Evolutionary conservation across 306 rosid genomes (phyloP), one percentile per base, ranked within the genome.

Genomic region (Astragalus membranaceus): DNA sequence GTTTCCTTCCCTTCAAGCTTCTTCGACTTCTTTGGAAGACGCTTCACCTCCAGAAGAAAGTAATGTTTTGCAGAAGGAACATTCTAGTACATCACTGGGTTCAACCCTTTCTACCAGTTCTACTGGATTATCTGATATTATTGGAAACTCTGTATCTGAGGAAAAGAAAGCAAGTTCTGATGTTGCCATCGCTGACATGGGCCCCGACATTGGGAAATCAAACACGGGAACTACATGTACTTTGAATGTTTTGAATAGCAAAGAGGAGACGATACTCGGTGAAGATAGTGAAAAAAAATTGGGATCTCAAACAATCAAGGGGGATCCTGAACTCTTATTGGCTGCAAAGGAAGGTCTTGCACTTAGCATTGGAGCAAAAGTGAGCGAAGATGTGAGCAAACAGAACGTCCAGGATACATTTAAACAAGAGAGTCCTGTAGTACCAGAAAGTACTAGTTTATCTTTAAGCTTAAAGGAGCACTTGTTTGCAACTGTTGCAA

Each of bases 381-480:
- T 52, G 59, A 66, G 61, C 69, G 73, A 75, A 46, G 81, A 75
- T 71, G 29, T 56, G 59, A 66, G 61, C 71, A 75, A 75, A 46
- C 78, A 56, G 23, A 73, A 42, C 51, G 72, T 62, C 33, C 77
- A 56, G 73, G 80, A 51, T 71, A 86, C 76, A 37, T 59, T 72
- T 75, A 77, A 80, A 66, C 70, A 76, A 68, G 85, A 79, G 69
- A 52, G 52, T 77, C 67, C 73, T 64, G 73, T 64, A 23, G 77
- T 61, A 74, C 68, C 66, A 55, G 80, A 78, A 64, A 83, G 79
- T 75, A 70, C 85, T 51, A 76, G 73, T 47, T 58, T 83, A 69
- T 84, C 88, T 17, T 72, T 87, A 70, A 83, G 83, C 67, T 44
- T 87, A 32, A 83, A 81, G 75, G 83, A 81, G 63, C 76, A 53